phyloP scores from a whole-genome alignment of 1,284 basidiomycete species.

The Cryptococcus jaspeensis region DNA sequence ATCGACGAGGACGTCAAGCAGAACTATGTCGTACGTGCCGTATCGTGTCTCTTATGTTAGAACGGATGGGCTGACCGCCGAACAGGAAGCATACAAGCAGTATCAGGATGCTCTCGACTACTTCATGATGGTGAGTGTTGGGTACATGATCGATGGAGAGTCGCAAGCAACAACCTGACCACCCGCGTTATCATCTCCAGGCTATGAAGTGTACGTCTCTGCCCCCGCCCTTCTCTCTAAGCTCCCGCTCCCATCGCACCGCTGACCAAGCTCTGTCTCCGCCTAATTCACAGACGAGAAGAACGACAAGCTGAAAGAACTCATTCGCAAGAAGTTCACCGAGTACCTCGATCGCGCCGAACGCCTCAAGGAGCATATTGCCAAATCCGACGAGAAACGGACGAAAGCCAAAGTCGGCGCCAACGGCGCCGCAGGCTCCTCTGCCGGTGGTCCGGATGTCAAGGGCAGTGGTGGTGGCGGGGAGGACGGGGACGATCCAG shows the following conservation, averaged over 20 bases:
- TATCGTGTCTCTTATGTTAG: not conserved
- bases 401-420: constrained; percentile 75
- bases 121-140: constrained; percentile 76
- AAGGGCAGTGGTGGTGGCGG: constrained; percentile 59
- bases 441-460: constrained; percentile 61
- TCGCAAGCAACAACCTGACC: too few relatives aligned
- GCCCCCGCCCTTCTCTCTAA: not conserved
- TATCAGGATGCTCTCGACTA: constrained; percentile 96
- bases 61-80: constrained; percentile 7
- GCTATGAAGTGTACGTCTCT: constrained; percentile 62
- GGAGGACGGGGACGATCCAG: constrained; percentile 79
- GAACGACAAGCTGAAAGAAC: constrained; percentile 85
- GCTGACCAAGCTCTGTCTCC: not conserved
- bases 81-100: constrained; percentile 81
- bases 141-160: too few relatives aligned
- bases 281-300: constrained; percentile 74
- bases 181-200: constrained; percentile 19
- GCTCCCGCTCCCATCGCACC: not conserved
- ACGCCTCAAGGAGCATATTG: constrained; percentile 81
- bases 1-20: constrained; percentile 94
- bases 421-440: constrained; percentile 62
- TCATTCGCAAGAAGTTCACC: constrained; percentile 85
- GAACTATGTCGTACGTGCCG: constrained; percentile 64
- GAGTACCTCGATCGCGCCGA: constrained; percentile 94
- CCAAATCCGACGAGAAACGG: constrained; percentile 65